These are phyloP conservation scores for Gossypium schwendimanii DNA, from an alignment of 441 rosid species.

Conservation along the genomic window DNA sequence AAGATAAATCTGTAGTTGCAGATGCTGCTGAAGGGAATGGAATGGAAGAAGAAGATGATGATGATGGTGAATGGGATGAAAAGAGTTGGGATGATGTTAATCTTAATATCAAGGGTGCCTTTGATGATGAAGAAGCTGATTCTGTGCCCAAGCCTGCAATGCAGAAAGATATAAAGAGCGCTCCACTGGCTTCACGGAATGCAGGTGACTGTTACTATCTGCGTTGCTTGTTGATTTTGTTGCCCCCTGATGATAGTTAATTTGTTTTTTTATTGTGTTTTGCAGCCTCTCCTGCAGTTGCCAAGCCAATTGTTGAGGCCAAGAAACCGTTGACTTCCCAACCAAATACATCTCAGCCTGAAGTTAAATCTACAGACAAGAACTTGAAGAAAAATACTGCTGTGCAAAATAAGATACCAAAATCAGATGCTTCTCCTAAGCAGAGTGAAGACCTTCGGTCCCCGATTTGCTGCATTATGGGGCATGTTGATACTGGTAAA, in stretches of 20 bases:
- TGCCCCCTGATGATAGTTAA: not conserved
- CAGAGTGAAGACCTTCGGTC: slow-evolving; percentile 71
- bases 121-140: slow-evolving; percentile 78
- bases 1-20: slow-evolving; percentile 41
- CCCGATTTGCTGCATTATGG: slow-evolving; percentile 97
- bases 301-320: slow-evolving; percentile 20
- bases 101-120: slow-evolving; percentile 68
- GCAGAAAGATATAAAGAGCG: slow-evolving; percentile 46
- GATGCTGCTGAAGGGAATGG: slow-evolving; percentile 47
- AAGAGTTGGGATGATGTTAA: slow-evolving; percentile 92
- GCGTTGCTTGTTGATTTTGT: slow-evolving; percentile 1
- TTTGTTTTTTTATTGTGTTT: not conserved
- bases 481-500: slow-evolving; percentile 97
- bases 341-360: slow-evolving; percentile 29
- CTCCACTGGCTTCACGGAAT: slow-evolving; percentile 24
- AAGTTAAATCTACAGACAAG: slow-evolving; percentile 31
- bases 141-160: slow-evolving; percentile 45
- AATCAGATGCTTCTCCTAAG: slow-evolving; percentile 27
- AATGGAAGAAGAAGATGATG: slow-evolving; percentile 62
- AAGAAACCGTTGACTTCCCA: slow-evolving; percentile 24
- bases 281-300: slow-evolving; percentile 26
- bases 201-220: slow-evolving; percentile 36
- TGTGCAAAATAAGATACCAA: slow-evolving; percentile 30
- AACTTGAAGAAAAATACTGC: slow-evolving; percentile 32
- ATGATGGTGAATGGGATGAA: slow-evolving; percentile 72